Conservation (phyloP, 805 yeast genomes). For the Saturnispora diversa region DNA sequence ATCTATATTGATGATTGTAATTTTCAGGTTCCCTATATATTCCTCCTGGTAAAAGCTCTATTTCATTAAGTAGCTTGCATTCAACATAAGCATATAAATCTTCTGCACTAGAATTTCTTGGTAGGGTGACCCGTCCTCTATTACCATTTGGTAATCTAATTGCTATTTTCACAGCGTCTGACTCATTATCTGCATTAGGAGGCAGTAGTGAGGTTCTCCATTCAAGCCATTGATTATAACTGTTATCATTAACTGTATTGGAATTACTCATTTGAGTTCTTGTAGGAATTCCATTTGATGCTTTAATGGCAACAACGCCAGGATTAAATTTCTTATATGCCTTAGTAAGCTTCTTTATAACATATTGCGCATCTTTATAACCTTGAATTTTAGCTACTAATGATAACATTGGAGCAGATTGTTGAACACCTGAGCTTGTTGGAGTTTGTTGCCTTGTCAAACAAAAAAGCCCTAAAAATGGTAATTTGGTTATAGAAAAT, state of each 20-base stretch:
- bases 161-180: constrained; percentile 52
- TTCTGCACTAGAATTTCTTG: constrained; percentile 39
- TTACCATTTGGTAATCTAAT: constrained; percentile 58
- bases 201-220: constrained; percentile 35
- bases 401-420: constrained; percentile 49
- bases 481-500: constrained; percentile 62
- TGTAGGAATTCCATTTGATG: constrained; percentile 14
- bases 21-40: constrained; percentile 19
- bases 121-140: constrained; percentile 45
- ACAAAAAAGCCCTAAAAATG: constrained; percentile 73
- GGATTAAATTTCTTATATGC: constrained; percentile 48
- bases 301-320: constrained; percentile 49
- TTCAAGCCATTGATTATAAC: constrained; percentile 46
- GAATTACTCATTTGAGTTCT: neutral
- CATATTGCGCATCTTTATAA: constrained; percentile 31
- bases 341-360: constrained; percentile 32
- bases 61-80: constrained; percentile 27
- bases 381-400: constrained; percentile 62
- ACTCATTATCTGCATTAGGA: constrained; percentile 17
- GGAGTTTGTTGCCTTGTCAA: constrained; percentile 49
- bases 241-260: neutral
- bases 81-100: constrained; percentile 71
- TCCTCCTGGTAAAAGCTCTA: constrained; percentile 28
- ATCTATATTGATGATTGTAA: constrained; percentile 41
- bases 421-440: constrained; percentile 49